phyloP scores from a whole-genome alignment of 345 rosid genomes.

The Eucalyptus victrix region DNA sequence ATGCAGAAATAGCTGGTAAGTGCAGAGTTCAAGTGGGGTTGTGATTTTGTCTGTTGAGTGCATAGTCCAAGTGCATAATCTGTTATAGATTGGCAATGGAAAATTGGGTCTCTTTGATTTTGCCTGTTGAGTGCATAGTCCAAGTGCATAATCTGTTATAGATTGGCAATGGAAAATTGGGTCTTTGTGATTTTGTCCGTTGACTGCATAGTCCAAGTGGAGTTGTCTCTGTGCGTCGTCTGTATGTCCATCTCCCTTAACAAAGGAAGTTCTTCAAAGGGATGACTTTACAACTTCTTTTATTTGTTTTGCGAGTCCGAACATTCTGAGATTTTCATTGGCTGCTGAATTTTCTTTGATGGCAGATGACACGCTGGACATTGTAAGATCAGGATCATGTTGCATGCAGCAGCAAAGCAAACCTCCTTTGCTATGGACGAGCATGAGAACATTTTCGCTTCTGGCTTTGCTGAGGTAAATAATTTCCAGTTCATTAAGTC shows the following conservation, averaged over 20 bases:
- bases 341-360: background rate
- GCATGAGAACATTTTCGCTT: background rate
- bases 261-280: background rate
- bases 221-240: background rate
- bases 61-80: background rate
- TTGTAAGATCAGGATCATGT: background rate
- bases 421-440: background rate
- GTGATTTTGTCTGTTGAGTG: background rate
- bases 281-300: background rate
- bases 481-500: background rate
- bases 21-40: background rate
- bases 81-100: background rate
- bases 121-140: background rate
- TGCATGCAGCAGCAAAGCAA: constrained; percentile 1
- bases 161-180: background rate
- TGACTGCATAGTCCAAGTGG: background rate
- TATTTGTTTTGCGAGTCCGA: background rate
- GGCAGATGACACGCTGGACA: background rate
- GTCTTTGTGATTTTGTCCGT: background rate
- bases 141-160: background rate
- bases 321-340: background rate
- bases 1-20: background rate
- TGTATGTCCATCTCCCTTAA: background rate
- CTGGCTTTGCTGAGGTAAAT: constrained; percentile 2
- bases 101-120: background rate